phyloP scores from a whole-genome alignment of 495 filamentous ascomycete species.

The Penicillium cataractarum region DNA sequence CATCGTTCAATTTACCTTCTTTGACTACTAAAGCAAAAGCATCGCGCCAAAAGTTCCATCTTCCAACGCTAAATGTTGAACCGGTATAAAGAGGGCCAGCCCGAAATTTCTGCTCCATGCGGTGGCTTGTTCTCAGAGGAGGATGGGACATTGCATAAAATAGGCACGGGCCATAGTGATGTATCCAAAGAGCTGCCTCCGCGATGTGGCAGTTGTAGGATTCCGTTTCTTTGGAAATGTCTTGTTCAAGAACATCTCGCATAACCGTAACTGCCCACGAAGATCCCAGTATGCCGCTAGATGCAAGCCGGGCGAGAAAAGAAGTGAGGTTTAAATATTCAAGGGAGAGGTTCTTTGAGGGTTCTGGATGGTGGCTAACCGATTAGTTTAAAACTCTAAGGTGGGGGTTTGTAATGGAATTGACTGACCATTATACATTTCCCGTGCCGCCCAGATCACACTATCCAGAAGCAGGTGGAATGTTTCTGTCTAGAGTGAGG shows the following conservation, averaged over 20 bases:
- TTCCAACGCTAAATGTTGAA: background rate
- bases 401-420: background rate
- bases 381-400: background rate
- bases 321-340: background rate
- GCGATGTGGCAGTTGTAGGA: background rate
- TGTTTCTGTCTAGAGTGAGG: background rate
- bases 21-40: background rate
- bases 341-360: background rate
- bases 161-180: background rate
- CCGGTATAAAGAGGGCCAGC: background rate
- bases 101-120: background rate
- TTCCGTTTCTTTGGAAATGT: background rate
- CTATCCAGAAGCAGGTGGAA: background rate
- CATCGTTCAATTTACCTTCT: background rate
- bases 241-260: background rate
- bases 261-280: background rate
- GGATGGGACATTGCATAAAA: background rate
- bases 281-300: background rate
- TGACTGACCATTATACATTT: background rate
- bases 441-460: background rate
- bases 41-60: background rate
- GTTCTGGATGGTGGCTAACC: background rate
- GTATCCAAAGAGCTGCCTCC: background rate
- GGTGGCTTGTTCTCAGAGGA: background rate
- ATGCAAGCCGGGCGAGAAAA: background rate